Base-by-base conservation (phyloP, 1,139 yeast species). In the Eremothecium coryli region DNA sequence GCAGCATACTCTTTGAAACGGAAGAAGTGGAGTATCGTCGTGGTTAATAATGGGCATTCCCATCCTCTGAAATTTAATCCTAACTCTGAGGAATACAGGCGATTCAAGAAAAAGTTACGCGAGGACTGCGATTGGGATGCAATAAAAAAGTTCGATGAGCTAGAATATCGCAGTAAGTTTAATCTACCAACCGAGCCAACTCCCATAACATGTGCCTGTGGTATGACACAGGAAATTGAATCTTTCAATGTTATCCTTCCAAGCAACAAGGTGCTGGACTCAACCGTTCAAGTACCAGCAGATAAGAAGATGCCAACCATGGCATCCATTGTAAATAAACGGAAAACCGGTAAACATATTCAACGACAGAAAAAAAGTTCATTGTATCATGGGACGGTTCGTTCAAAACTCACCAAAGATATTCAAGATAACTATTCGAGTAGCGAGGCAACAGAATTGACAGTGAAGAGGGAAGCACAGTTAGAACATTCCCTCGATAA, bases 1-100 rank as follows among this genome's bases (percentile, higher is more conserved):
- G 85, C 85, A 2, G 77, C 80, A 42, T 76, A 64, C 45, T 73
- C 81, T 1, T 54, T 71, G 14, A 64, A 76, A 42, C 63, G 70
- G 30, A 63, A 67, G 43, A 56, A 58, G 29, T 79, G 88, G 88
- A 62, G 73, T 8, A 62, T 78, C 30, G 78, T 73, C 32, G 70
- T 76, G 10, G 66, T 77, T 26, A 71, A 72, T 46, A 77, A 73
- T 42, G 50, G 56, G 5, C 84, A 76, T 51, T 50, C 61, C 5
- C 62, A 57, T 35, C 49, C 50, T n/a, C 37, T 57, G 23, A 45
- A 43, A 33, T 56, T 57, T 33, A 49, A 55, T 38, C 55, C 61
- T 2, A 46, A 48, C 16, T 50, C 58, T 23, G 58, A 54, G 10
- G 58, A 56, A 28, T 57, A 57, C 38, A 55, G 49, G 29, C 54